Evolutionary conservation across 75 land plant genomes (phyloP).

Genomic region (Cupressus sempervirens): DNA sequence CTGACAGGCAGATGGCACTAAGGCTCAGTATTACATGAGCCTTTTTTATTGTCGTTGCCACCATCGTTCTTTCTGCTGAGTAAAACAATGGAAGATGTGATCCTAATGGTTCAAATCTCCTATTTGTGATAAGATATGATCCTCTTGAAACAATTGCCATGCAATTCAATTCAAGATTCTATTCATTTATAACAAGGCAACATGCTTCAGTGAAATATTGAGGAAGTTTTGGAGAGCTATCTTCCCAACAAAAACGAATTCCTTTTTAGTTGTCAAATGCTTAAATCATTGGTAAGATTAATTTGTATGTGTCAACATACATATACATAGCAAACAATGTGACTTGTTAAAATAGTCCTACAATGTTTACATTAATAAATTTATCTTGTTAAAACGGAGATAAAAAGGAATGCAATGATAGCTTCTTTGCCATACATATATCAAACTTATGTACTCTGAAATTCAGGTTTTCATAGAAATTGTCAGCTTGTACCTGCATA

Average conservation of each 20-base stretch:
- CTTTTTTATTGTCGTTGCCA: not conserved
- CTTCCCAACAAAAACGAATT: not conserved
- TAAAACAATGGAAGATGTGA: not conserved
- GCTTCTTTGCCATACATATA: not conserved
- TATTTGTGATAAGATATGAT: constrained; percentile 4
- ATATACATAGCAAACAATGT: not conserved
- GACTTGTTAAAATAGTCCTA: not conserved
- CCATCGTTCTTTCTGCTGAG: not conserved
- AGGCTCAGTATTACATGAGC: constrained; percentile 16
- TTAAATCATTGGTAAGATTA: not conserved
- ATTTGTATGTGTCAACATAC: not conserved
- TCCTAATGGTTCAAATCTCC: constrained; percentile 8
- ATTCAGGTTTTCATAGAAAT: not conserved
- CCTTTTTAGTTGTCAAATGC: not conserved
- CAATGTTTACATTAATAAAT: not conserved
- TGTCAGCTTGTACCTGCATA: not conserved
- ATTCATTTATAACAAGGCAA: constrained; percentile 5
- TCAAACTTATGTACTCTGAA: not conserved
- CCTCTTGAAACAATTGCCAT: constrained; percentile 1
- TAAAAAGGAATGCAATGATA: not conserved
- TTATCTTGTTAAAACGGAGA: not conserved
- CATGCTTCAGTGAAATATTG: not conserved
- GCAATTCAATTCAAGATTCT: constrained; percentile 9
- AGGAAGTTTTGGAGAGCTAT: not conserved
- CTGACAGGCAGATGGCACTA: not conserved